Conservation (phyloP, 352 stramenopile species). For the Phytophthora constricta region DNA sequence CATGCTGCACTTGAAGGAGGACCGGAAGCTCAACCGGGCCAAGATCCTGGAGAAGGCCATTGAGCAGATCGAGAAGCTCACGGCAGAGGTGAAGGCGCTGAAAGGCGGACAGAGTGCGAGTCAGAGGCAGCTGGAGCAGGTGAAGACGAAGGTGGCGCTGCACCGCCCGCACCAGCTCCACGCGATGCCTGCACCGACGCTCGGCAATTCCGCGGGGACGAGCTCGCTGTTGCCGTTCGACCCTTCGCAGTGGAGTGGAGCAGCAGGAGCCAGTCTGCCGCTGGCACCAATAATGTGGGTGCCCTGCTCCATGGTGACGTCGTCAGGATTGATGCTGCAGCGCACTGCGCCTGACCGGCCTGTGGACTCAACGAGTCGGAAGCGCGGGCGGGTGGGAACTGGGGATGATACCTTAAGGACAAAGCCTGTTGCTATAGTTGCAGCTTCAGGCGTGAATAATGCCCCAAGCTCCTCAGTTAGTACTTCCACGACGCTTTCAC, state of each 20-base stretch:
- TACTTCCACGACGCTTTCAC: not conserved
- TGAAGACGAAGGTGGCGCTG: slow-evolving; percentile 24
- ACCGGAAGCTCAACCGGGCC: slow-evolving; percentile 70
- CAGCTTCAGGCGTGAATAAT: too few relatives aligned
- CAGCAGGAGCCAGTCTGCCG: slow-evolving; percentile 22
- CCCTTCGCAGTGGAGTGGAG: slow-evolving; percentile 24
- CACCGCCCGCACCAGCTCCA: slow-evolving; percentile 21
- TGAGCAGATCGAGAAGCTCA: slow-evolving; percentile 63
- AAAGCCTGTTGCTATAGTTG: slow-evolving; percentile 1
- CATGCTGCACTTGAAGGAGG: slow-evolving; percentile 61
- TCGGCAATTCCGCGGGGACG: slow-evolving; percentile 1
- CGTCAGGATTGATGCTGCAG: slow-evolving; percentile 24
- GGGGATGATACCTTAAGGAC: slow-evolving; percentile 18
- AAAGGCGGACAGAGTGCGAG: slow-evolving; percentile 16
- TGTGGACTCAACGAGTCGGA: slow-evolving; percentile 11
- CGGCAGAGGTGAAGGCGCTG: slow-evolving; percentile 39
- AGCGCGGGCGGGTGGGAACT: slow-evolving; percentile 26
- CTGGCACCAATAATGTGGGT: slow-evolving; percentile 51
- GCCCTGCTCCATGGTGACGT: slow-evolving; percentile 40
- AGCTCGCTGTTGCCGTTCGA: slow-evolving; percentile 34
- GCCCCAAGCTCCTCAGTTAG: slow-evolving; percentile 8
- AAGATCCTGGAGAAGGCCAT: slow-evolving; percentile 75
- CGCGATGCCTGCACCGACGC: slow-evolving; percentile 4
- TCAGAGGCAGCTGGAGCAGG: slow-evolving; percentile 2
- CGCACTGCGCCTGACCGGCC: slow-evolving; percentile 17